Percentiles rank a stretch among this genome's conserved stretches.
Conservation (phyloP, 2,329 filamentous ascomycete species). For the Pseudophaeomoniella oleicola region DNA sequence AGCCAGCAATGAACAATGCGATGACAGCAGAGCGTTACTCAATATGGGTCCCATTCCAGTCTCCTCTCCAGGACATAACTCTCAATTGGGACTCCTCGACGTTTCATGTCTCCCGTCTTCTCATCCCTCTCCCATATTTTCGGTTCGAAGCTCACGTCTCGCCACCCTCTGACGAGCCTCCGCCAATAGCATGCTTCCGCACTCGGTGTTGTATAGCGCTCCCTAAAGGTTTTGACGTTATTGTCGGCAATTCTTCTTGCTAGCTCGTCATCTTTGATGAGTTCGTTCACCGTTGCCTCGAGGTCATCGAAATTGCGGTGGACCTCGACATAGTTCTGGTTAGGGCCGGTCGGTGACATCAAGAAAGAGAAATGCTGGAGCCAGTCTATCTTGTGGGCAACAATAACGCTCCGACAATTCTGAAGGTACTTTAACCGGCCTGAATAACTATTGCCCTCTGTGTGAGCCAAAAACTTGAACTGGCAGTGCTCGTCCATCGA, state of each 20-base stretch:
- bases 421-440: constrained; percentile 39
- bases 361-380: constrained; percentile 34
- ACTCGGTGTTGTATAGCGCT: constrained; percentile 38
- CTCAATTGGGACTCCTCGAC: neutral
- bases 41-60: neutral
- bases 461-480: constrained; percentile 39
- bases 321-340: constrained; percentile 36
- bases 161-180: constrained; percentile 24
- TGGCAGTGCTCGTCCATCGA: constrained; percentile 38
- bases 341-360: constrained; percentile 26
- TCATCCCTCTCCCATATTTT: neutral
- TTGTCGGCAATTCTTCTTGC: constrained; percentile 38
- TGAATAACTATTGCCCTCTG: constrained; percentile 39
- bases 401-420: constrained; percentile 34
- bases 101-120: neutral
- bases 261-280: constrained; percentile 26
- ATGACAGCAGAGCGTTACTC: too few species aligned
- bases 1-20: too few species aligned
- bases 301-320: constrained; percentile 43
- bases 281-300: constrained; percentile 24
- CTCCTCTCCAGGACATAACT: neutral
- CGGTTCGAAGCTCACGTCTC: neutral
- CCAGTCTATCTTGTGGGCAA: constrained; percentile 35
- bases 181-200: constrained; percentile 44
- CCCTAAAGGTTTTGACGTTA: constrained; percentile 31